Conservation (phyloP, 768 basidiomycete species). For the Melanogaster broomeanus region DNA sequence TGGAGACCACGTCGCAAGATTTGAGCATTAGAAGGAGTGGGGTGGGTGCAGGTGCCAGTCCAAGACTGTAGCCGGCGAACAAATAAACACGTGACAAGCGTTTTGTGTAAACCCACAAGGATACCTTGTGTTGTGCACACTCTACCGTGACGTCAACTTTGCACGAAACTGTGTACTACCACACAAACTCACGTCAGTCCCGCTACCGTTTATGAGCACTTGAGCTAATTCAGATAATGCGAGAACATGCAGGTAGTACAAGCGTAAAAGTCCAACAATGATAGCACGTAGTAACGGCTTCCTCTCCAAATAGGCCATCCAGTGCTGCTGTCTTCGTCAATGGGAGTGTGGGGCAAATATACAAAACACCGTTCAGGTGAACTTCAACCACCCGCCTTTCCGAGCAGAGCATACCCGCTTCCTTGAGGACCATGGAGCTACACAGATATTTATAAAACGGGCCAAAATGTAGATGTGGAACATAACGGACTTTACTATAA, state of each 20-base stretch:
- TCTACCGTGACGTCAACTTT: no score
- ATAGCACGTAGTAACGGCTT: conserved; percentile 6
- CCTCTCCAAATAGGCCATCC: conserved; percentile 9
- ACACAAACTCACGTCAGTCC: no score
- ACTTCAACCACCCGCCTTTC: conserved; percentile 46
- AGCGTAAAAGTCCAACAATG: conserved; percentile 17
- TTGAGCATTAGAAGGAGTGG: no score
- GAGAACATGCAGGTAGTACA: conserved; percentile 23
- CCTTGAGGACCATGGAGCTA: conserved; percentile 77
- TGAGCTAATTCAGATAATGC: conserved; percentile 1
- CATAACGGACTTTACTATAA: conserved; percentile 57
- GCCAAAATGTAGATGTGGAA: background rate
- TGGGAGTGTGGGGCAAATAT: background rate
- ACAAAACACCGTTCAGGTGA: background rate
- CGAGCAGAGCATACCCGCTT: conserved; percentile 71
- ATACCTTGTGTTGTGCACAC: no score
- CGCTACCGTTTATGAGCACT: no score
- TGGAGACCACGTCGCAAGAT: no score
- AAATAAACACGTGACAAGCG: no score
- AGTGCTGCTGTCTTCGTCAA: background rate
- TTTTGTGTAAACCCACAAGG: no score
- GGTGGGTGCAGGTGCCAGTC: no score
- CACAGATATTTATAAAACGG: background rate
- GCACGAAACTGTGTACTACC: no score
- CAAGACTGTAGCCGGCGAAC: no score